Evolutionary conservation across 192 early-diverging fungal genomes (phyloP), one percentile per base, ranked within the genome.

Genomic region (Mortierella antarctica): DNA sequence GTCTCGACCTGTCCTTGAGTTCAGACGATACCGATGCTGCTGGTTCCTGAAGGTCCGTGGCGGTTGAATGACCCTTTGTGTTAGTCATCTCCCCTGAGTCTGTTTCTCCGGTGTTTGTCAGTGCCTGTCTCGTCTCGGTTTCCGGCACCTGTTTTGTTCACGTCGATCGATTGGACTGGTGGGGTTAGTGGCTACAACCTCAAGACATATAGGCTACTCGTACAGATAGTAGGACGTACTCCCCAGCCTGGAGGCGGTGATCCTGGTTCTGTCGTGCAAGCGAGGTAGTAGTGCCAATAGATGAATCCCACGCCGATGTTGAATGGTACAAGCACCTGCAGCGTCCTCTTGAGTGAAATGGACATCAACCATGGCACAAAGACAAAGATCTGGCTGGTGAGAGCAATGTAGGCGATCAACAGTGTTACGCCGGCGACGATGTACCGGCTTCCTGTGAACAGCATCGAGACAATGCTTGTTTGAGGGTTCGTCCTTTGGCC

Each of bases 221-320:
- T 11, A 14, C 1, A 18, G 20, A 64, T 17, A 52, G 2, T 7
- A 14, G 8, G 53, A 60, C 71, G 12, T 69, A 80, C 87, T 79
- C 85, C 87, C 85, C 85, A 90, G 53, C 84, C 74, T 14, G 83
- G 67, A 14, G 96, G 95, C 6, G 95, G 92, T 21, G 83, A 65
- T 15, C 97, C 97, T 0, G 97, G 96, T 56, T 92, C 83, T 17
- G 93, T 94, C 3, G 70, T 76, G 57, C 88, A 90, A 12, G 93
- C 92, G 31, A 95, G 82, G 64, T 88, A 92, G 82, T 98, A 99
- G 88, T 98, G 97, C 84, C 92, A 86, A 82, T 89, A 92, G 42
- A 97, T 89, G 44, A 92, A 87, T 23, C 92, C 78, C 11, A 96
- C 87, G 50, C 88, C 86, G 44, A 93, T 57, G 82, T 99, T 95